A percentile compares a stretch with the other conserved stretches of the same genome.
phyloP scores from a whole-genome alignment of 2,329 filamentous ascomycete genomes.

The Pyricularia grisea region DNA sequence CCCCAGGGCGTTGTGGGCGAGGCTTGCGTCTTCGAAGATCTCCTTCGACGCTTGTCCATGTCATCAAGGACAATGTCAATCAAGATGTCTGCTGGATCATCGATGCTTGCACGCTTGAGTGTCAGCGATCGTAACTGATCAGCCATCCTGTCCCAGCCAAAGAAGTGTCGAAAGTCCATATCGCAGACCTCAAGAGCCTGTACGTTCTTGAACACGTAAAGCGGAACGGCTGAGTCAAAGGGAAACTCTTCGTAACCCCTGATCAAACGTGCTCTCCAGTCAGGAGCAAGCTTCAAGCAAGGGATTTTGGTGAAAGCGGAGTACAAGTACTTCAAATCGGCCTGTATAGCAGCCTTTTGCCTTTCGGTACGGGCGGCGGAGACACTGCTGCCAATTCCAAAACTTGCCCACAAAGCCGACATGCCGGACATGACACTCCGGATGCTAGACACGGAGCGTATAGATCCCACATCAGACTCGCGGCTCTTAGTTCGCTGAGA shows the following conservation, averaged over 20 bases:
- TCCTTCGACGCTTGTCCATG: conserved; percentile 81
- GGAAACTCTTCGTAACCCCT: conserved; percentile 95
- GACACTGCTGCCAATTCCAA: conserved; percentile 73
- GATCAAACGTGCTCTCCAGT: conserved; percentile 84
- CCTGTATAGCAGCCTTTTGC: conserved; percentile 75
- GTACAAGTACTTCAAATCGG: conserved; percentile 91
- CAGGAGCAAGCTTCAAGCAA: conserved; percentile 79
- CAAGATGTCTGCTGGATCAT: conserved; percentile 82
- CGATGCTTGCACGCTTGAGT: conserved; percentile 76
- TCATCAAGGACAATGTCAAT: conserved; percentile 94
- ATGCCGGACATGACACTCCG: conserved; percentile 96
- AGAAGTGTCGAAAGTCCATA: conserved; percentile 94
- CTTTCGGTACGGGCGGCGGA: conserved; percentile 77
- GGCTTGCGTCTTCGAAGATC: conserved; percentile 76
- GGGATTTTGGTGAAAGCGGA: conserved; percentile 98
- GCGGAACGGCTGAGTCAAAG: conserved; percentile 90
- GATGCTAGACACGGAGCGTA: conserved; percentile 93
- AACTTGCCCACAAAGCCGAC: conserved; percentile 83
- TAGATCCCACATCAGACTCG: conserved; percentile 76
- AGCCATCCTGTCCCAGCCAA: conserved; percentile 88
- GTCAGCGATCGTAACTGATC: conserved; percentile 87
- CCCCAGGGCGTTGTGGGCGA: conserved; percentile 69
- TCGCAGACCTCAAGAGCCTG: conserved; percentile 90
- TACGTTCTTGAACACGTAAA: conserved; percentile 96
- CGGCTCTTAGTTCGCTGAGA: conserved; percentile 72